Percentiles rank a stretch among this genome's conserved stretches.
Evolutionary conservation across 1,284 basidiomycete species (phyloP).

Genomic region (Mycena sp.): DNA sequence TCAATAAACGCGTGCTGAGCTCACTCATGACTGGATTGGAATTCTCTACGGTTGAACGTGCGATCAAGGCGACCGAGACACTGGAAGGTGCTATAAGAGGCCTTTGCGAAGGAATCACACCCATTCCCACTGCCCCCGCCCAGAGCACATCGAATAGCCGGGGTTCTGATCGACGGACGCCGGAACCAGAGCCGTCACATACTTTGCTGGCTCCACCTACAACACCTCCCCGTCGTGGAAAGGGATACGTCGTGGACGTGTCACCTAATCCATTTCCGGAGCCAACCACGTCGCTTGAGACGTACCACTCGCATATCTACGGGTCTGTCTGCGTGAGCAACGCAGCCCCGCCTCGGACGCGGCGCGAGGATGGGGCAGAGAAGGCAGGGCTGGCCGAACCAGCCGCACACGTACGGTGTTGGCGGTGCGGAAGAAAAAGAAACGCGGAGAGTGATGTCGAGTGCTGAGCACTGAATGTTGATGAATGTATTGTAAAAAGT

Average conservation of each 20-base stretch:
- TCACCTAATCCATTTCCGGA: constrained; percentile 75
- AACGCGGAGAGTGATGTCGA: constrained; percentile 44
- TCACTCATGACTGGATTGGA: constrained; percentile 79
- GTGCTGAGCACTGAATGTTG: constrained; percentile 22
- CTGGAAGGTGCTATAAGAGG: constrained; percentile 75
- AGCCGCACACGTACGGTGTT: constrained; percentile 58
- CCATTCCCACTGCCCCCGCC: constrained; percentile 36
- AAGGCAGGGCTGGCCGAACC: constrained; percentile 16
- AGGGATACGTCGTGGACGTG: constrained; percentile 50
- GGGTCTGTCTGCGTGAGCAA: constrained; percentile 63
- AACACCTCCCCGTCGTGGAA: constrained; percentile 57
- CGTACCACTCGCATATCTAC: constrained; percentile 65
- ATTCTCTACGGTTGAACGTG: constrained; percentile 74
- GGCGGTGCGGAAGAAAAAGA: constrained; percentile 71
- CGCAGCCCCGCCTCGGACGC: constrained; percentile 30
- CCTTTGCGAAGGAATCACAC: constrained; percentile 69
- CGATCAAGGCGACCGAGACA: constrained; percentile 73
- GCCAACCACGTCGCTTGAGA: constrained; percentile 66
- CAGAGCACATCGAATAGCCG: constrained; percentile 23
- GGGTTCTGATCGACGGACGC: constrained; percentile 44
- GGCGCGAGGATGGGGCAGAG: constrained; percentile 26
- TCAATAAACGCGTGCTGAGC: constrained; percentile 75
- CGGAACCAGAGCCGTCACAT: constrained; percentile 44
- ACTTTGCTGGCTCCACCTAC: constrained; percentile 47
- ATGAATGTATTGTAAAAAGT: constrained; percentile 8